Evolutionary conservation across 1,284 basidiomycete species (phyloP).

Genomic region (Fomes fomentarius): DNA sequence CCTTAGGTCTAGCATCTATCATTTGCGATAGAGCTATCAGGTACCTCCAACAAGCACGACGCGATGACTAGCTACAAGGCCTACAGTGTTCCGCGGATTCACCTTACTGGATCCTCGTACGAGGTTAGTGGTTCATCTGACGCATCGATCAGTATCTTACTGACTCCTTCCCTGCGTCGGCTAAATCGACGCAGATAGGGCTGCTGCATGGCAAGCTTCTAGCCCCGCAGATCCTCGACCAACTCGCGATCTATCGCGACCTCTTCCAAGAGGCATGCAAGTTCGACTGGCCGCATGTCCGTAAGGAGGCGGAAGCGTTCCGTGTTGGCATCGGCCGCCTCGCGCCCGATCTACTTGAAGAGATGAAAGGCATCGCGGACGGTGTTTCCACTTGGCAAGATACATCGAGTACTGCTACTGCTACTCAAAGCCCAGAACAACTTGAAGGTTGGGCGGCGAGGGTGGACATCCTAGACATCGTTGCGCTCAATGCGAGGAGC

Average conservation of each 20-base stretch:
- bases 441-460: neutral
- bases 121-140: neutral
- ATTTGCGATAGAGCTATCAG: neutral
- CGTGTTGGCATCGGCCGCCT: slow-evolving; percentile 28
- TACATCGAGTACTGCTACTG: neutral
- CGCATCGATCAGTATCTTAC: neutral
- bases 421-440: neutral
- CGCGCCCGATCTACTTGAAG: slow-evolving; percentile 35
- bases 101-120: slow-evolving; percentile 8
- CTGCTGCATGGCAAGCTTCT: slow-evolving; percentile 33
- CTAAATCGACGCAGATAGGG: slow-evolving; percentile 33
- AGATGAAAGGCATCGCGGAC: slow-evolving; percentile 39
- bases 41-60: neutral
- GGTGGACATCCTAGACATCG: slow-evolving; percentile 35
- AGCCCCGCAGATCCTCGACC: slow-evolving; percentile 33
- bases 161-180: neutral
- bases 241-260: slow-evolving; percentile 35
- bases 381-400: slow-evolving; percentile 25
- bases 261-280: slow-evolving; percentile 36
- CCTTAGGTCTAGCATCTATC: no score
- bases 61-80: slow-evolving; percentile 3
- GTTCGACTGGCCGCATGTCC: slow-evolving; percentile 37
- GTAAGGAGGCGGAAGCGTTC: slow-evolving; percentile 32
- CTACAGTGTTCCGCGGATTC: slow-evolving; percentile 1
- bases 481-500: slow-evolving; percentile 40